Base-by-base conservation (phyloP, 2,329 filamentous ascomycete species). In the Pezicula radicicola region DNA sequence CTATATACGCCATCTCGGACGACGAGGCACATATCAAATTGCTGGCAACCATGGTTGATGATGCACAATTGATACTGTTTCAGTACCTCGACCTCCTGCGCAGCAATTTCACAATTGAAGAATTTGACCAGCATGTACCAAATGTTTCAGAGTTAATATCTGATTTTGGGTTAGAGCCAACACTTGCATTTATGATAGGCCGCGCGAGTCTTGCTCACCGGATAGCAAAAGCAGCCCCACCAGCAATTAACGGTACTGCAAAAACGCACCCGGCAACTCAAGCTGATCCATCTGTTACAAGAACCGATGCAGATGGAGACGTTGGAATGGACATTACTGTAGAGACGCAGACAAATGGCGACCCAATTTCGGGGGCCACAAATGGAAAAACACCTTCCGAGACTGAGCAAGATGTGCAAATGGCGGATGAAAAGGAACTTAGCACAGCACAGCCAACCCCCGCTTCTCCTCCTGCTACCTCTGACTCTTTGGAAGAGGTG, bases 1-100 rank as follows among this genome's bases (percentile, higher is more conserved):
- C 91, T 55, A 83, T 94, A 21, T 95, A 88, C 70, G 84, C 84
- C 39, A 73, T 87, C 1, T 80, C 87, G 6, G 84, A 91, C 35
- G 76, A 79, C 21, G 83, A 88, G 52, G 86, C 89, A 0, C 91
- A 95, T 55, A 85, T 97, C 66, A 99, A 99, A 68, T 86, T 92
- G 41, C 74, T 97, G 12, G 89, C 90, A 3, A 91, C 91, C 48
- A 85, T 96, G 58, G 81, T 96, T 48, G 94, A 99, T 66, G 92
- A 96, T 66, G 87, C 95, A 18, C 90, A 96, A 60, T 83, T 89
- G 54, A 87, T 92, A 8, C 78, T 97, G 21, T 81, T 84, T 21
- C 92, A 97, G 63, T 99, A 95, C 65, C 78, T 97, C 16, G 94
- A 97, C 63, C 80, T 97, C 6, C 78, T 99, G 30, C 88, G 88